Evolutionary conservation across 176 grass and related monocot species (phyloP).

Genomic region (Aechmea fasciata): DNA sequence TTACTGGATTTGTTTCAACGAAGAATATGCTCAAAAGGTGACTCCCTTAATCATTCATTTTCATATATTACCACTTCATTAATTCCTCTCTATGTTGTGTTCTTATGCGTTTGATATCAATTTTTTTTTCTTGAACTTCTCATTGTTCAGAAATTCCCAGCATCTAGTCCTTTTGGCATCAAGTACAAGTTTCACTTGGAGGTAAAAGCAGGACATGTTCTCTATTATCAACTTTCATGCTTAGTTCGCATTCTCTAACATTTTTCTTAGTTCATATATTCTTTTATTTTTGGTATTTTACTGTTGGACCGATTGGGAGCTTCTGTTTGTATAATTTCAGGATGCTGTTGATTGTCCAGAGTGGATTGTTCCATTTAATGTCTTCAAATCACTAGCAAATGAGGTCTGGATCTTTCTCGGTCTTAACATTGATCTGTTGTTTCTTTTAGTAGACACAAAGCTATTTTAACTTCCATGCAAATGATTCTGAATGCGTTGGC

Average conservation of each 20-base stretch:
- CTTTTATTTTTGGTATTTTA: no score
- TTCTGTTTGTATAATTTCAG: conserved; percentile 24
- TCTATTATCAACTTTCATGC: background rate
- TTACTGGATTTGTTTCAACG: conserved; percentile 74
- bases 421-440: background rate
- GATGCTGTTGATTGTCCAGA: conserved; percentile 96
- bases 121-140: conserved; percentile 1
- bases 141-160: conserved; percentile 63
- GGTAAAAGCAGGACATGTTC: conserved; percentile 29
- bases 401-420: conserved; percentile 44
- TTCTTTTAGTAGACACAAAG: background rate
- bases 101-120: conserved; percentile 1
- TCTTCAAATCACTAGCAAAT: conserved; percentile 82
- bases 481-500: background rate
- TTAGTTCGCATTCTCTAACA: background rate
- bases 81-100: conserved; percentile 16
- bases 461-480: background rate
- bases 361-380: conserved; percentile 92
- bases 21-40: conserved; percentile 66
- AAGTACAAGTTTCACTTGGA: conserved; percentile 97
- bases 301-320: no score
- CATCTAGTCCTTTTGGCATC: conserved; percentile 81
- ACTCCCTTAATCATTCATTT: conserved; percentile 7
- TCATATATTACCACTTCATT: conserved; percentile 4
- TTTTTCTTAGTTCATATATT: no score